These are phyloP conservation scores for Rhodotorula sp. DNA, from an alignment of 1,284 basidiomycete genomes.

Conservation along the genomic window DNA sequence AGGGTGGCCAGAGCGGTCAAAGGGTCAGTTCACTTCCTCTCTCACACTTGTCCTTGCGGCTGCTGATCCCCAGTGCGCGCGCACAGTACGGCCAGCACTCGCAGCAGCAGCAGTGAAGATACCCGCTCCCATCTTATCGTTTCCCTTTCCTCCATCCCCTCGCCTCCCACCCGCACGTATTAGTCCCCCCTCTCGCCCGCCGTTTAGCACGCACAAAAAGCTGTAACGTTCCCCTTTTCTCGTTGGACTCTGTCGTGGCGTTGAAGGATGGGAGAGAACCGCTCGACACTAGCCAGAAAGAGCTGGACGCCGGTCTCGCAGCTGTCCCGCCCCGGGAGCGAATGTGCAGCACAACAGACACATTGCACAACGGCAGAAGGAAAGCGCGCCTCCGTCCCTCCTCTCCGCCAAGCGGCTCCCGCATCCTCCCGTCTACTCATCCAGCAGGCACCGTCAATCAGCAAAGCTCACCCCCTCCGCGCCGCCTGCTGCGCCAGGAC, in stretches of 20 bases:
- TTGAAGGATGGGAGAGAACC: neutral
- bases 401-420: no score
- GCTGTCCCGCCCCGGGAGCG: no score
- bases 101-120: constrained; percentile 4
- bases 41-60: no score
- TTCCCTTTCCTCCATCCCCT: neutral
- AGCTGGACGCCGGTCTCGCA: no score
- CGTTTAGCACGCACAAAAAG: neutral
- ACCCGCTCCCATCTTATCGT: neutral
- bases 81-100: constrained; percentile 3
- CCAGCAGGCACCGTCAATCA: neutral
- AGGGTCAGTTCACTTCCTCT: neutral
- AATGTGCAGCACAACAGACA: no score
- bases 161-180: neutral
- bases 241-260: neutral
- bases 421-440: neutral
- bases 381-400: neutral
- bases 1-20: constrained; percentile 1
- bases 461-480: constrained; percentile 12
- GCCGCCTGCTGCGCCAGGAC: constrained; percentile 25
- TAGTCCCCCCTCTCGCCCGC: neutral
- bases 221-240: neutral
- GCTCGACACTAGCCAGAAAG: no score
- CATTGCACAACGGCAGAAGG: neutral
- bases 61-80: accelerated